These are phyloP conservation scores for Coemansia sp. DNA, from an alignment of 192 early-diverging fungal genomes.

Conservation along the genomic window DNA sequence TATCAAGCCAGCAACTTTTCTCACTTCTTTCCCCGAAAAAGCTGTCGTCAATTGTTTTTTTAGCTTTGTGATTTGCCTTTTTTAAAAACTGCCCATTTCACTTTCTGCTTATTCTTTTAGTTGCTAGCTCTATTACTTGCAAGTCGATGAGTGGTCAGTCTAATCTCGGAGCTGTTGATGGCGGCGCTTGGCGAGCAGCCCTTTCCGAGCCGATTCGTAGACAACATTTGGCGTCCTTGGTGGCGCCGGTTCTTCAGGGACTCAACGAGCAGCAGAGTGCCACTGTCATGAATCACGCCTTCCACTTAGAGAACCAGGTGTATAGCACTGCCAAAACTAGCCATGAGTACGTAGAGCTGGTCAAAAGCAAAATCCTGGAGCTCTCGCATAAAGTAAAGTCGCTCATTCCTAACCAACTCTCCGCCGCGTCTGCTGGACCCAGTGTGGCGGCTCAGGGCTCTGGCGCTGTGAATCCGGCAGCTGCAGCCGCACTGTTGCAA, in stretches of 20 bases:
- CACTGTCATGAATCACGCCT: slow-evolving; percentile 5
- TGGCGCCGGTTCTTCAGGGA: slow-evolving; percentile 17
- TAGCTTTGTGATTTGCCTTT: background rate
- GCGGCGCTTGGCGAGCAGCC: slow-evolving; percentile 31
- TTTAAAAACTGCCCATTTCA: background rate
- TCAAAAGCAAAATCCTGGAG: slow-evolving; percentile 8
- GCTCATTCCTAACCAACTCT: background rate
- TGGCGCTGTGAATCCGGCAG: slow-evolving; percentile 6
- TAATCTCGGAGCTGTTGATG: slow-evolving; percentile 14
- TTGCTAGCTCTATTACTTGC: background rate
- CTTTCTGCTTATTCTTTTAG: background rate
- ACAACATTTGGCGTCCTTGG: slow-evolving; percentile 14
- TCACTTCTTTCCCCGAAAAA: no score
- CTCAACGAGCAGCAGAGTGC: slow-evolving; percentile 14
- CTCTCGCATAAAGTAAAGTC: slow-evolving; percentile 23
- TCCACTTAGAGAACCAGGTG: slow-evolving; percentile 14
- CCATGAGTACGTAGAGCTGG: slow-evolving; percentile 31
- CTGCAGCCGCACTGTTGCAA: slow-evolving; percentile 3
- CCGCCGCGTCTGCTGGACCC: slow-evolving; percentile 1
- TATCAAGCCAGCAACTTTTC: no score
- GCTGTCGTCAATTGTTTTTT: no score
- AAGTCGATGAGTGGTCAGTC: slow-evolving; percentile 32
- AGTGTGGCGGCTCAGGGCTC: slow-evolving; percentile 2
- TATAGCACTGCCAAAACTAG: slow-evolving; percentile 19
- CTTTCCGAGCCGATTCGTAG: slow-evolving; percentile 25